Evolutionary conservation across 2,329 filamentous ascomycete species (phyloP), one percentile per base, ranked within the genome.

Genomic region (Fusarium graminum): DNA sequence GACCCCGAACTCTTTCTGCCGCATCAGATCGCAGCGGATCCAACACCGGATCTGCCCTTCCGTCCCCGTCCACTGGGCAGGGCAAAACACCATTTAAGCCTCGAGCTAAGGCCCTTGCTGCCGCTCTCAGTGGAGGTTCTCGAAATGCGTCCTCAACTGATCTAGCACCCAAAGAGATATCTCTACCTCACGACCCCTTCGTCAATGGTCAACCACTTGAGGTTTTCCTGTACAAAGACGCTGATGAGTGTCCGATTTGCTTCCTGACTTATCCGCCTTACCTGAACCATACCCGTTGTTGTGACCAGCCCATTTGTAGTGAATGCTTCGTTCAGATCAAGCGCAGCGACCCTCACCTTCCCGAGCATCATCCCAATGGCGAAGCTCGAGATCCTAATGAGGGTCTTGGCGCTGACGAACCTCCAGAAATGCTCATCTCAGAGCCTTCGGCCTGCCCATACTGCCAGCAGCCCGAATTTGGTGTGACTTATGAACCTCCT

Each of bases 251-350:
- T 73, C 94, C 95, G 7, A 97, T 99, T 64, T 99, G 95, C 81
- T 97, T 98, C 76, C 83, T 98, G 52, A 96, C 93, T 71, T 99
- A 98, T 70, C 95, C 95, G 1, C 93, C 93, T 5, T 96, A 96
- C 74, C 84, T 99, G 29, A 99, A 99, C 79, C 91, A 90, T 68
- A 99, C 95, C 1, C 86, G 95, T 68, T 99, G 95, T 76, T 99
- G 95, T 77, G 93, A 97, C 72, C 95, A 99, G 76, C 85, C 92
- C 7, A 98, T 99, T 65, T 99, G 95, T 80, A 98, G 94, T 40
- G 95, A 99, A 80, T 99, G 95, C 77, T 99, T 99, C 74, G 95
- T 99, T 6, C 95, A 99, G 77, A 99, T 99, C 76, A 98, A 97
- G 77, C 88, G 95, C 40, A 90, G 93, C 6, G 94, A 99, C 67